Evolutionary conservation across 306 rosid species (phyloP).

Genomic region (Dalbergia oliveri): DNA sequence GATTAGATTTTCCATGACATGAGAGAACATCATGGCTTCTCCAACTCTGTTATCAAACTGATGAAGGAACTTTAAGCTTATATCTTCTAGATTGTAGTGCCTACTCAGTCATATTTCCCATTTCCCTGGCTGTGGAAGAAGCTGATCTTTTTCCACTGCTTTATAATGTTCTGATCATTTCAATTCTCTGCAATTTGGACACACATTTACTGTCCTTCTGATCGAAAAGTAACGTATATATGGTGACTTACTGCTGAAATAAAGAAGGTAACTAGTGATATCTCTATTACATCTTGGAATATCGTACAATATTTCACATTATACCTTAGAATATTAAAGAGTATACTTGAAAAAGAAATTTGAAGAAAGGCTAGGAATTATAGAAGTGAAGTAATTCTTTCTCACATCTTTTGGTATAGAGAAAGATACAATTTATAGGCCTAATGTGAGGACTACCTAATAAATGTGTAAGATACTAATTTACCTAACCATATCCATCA

Average conservation of each 20-base stretch:
- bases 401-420: too few species aligned
- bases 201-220: conserved; percentile 15
- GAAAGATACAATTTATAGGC: too few species aligned
- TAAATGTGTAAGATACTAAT: too few species aligned
- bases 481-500: too few species aligned
- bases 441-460: too few species aligned
- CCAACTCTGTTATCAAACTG: background rate
- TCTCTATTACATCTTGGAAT: too few species aligned
- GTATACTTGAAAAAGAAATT: too few species aligned
- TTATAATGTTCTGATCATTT: conserved; percentile 24
- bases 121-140: conserved; percentile 16
- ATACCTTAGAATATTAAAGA: too few species aligned
- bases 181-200: conserved; percentile 35
- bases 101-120: background rate
- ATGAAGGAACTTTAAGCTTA: conserved; percentile 1
- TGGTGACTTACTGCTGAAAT: conserved; percentile 7
- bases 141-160: conserved; percentile 10
- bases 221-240: conserved; percentile 5
- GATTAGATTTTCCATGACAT: background rate
- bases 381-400: too few species aligned
- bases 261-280: too few species aligned
- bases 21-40: conserved; percentile 6
- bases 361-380: too few species aligned
- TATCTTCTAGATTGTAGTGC: background rate
- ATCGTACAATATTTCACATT: too few species aligned